phyloP scores from a whole-genome alignment of 257 asterid species.

The Plantago ovata region DNA sequence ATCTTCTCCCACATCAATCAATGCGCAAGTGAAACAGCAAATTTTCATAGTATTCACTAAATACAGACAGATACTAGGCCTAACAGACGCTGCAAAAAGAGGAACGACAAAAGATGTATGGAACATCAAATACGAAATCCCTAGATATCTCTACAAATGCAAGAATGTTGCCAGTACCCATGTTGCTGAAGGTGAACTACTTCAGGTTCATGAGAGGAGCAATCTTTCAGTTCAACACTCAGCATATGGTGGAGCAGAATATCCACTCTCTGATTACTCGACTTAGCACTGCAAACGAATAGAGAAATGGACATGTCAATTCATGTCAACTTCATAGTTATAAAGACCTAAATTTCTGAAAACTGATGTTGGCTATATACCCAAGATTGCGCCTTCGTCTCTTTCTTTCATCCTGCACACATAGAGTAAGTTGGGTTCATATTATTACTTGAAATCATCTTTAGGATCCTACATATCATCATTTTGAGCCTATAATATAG shows the following conservation, averaged over 20 bases:
- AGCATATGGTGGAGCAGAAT: conserved; percentile 91
- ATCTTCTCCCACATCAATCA: too few species aligned
- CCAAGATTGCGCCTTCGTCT: conserved; percentile 51
- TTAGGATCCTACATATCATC: too few species aligned
- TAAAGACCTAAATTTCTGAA: not conserved
- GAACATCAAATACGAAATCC: not conserved
- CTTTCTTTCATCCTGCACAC: conserved; percentile 51
- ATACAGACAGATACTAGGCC: too few species aligned
- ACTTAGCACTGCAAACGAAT: conserved; percentile 50
- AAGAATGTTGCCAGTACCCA: not conserved
- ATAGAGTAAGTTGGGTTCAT: not conserved
- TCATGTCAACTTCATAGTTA: not conserved
- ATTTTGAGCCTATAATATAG: too few species aligned
- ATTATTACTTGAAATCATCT: not conserved
- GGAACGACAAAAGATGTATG: not conserved
- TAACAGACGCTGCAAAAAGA: conserved; percentile 1
- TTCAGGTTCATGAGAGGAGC: conserved; percentile 33
- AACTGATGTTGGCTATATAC: conserved; percentile 30
- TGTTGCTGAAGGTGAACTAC: not conserved
- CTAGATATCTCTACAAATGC: not conserved
- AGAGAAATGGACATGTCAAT: not conserved
- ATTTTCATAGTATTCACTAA: too few species aligned
- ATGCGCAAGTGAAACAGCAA: too few species aligned
- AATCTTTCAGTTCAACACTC: conserved; percentile 65
- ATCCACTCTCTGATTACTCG: conserved; percentile 83